Evolutionary conservation across 108 stramenopile genomes (phyloP), one percentile per base, ranked within the genome.

Genomic region (Phaeodactylum tricornutum): DNA sequence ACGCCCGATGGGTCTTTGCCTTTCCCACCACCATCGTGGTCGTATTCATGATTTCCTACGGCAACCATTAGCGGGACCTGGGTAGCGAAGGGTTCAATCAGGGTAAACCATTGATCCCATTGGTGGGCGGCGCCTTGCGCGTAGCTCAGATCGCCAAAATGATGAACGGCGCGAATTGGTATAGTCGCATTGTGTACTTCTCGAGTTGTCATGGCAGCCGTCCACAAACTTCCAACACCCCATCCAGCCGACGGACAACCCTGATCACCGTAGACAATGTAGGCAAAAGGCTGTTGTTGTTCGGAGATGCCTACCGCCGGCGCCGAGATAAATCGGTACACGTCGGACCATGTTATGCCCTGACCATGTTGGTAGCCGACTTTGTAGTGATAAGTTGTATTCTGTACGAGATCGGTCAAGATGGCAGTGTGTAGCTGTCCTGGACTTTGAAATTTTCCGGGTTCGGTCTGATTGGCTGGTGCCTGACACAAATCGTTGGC

Each of bases 11-110:
- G 82, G 62, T 89, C 87, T 60, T 62, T 79, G 21, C 62, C 73
- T 21, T 29, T 43, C 2, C 53, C 75, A 4, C 82, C 79, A 5
- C 27, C 27, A 2, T 50, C 68, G 50, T 84, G 75, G 64, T 93
- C 84, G 50, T 86, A 93, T 52, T 93, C 91, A 47, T 93, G 91
- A 64, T 93, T 88, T 2, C 91, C 91, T 27, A 84, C 60, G 0
- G 64, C 81, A 16, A 88, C 66, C 79, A 85, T 81, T 17, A 74
- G 52, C 2, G 91, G 91, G 1, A 86, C 65, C 7, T 54, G 59
- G 14, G 77, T 57, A 1, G 91, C 55, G 66, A 75, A 68, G 5
- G 77, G 71, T 50, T 79, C 50, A 47, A 86, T 80, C 79, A 87
- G 74, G 31, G 69, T 41, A 39, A 78, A 52, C 72, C 81, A 87